Evolutionary conservation across 2,329 filamentous ascomycete species (phyloP), one percentile per base, ranked within the genome.

Genomic region (Ceratocystis harringtonii): DNA sequence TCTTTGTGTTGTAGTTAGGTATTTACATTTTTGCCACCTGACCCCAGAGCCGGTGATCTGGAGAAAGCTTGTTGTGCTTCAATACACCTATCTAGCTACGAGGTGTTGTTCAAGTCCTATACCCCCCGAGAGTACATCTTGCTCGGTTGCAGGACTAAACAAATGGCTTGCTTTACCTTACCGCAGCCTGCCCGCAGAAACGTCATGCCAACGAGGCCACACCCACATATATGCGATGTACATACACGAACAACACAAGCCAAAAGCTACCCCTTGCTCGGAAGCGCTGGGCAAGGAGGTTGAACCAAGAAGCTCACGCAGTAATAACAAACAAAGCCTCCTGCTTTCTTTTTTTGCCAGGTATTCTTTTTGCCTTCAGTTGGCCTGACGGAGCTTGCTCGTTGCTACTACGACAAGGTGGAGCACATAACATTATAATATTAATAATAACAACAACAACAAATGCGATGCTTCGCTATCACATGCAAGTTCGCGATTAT

Each of bases 371-470:
- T 48, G n/a, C 45, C 17, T 48, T 28, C 25, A 25, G 48, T 52
- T 52, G 48, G 48, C 48, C 48, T 2, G 0, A 25, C 48, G 22
- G 10, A 15, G 48, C 48, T 15, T 25, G 19, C 25, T 32, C 55
- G 55, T 58, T 58, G 55, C 55, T 8, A 58, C n/a, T 58, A 32
- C 55, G 55, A 58, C 55, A 58, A 3, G 8, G 55, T 58, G 55
- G 55, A 17, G 55, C 15, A 58, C 28, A 36, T 41, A 41, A 41
- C 36, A 15, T 4, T 1, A 15, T 15, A 15, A 15, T 41, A 41
- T 3, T 5, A 41, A 41, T 15, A 41, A 41, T 15, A 28, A 28
- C 28, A 28, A 5, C 28, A 28, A 28, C 28, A 28, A 28, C 28
- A 12, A 41, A 41, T 41, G 36, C 36, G 19, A 50, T 25, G 48